Evolutionary conservation across 495 filamentous ascomycete species (phyloP).

Genomic region (Saxispiralis lemnorum): DNA sequence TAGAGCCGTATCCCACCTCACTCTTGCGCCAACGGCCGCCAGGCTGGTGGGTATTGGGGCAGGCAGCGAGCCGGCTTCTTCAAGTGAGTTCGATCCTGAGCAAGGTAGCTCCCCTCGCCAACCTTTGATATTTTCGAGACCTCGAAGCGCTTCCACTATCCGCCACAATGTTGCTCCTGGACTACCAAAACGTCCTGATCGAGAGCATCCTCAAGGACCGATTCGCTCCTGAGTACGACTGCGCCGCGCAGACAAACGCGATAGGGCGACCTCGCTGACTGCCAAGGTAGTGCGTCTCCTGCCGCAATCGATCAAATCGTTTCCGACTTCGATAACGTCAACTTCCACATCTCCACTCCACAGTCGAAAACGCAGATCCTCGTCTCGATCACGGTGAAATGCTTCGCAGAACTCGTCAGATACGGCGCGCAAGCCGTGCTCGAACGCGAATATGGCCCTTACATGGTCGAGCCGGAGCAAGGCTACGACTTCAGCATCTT

Average conservation of each 20-base stretch:
- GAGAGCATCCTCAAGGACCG: slow-evolving; percentile 89
- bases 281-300: slow-evolving; percentile 47
- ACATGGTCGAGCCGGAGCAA: slow-evolving; percentile 69
- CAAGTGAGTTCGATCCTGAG: no score
- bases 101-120: no score
- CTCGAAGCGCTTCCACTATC: neutral
- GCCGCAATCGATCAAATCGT: slow-evolving; percentile 88
- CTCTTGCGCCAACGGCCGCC: neutral
- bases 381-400: slow-evolving; percentile 83
- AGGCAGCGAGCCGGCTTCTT: no score
- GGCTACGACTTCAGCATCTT: slow-evolving; percentile 90
- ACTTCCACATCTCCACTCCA: slow-evolving; percentile 92
- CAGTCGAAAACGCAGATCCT: slow-evolving; percentile 82
- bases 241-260: neutral
- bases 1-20: slow-evolving; percentile 1
- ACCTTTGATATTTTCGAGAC: neutral
- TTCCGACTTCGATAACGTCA: slow-evolving; percentile 94
- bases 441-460: slow-evolving; percentile 81
- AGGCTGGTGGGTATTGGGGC: neutral
- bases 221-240: slow-evolving; percentile 36
- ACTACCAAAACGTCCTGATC: slow-evolving; percentile 97
- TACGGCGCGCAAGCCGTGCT: slow-evolving; percentile 87
- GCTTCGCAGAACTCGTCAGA: slow-evolving; percentile 74
- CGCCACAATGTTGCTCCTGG: slow-evolving; percentile 75
- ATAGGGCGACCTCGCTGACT: neutral